A percentile compares a stretch with the other conserved stretches of the same genome.
Conservation (phyloP, 208 protist genomes). For the Leishmania martiniquensis region DNA sequence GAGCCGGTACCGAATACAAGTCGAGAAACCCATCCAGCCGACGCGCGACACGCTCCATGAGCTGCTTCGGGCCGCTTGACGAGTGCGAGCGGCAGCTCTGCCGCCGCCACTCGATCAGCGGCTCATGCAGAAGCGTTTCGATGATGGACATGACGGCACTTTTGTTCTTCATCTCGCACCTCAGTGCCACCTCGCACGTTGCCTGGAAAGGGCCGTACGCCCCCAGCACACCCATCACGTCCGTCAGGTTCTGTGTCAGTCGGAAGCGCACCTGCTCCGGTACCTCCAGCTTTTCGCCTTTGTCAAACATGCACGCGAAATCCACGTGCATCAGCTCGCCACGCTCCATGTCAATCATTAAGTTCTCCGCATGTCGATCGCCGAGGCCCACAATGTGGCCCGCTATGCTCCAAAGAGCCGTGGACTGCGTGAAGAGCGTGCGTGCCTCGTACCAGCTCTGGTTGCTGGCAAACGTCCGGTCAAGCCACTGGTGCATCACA, state of each 20-base stretch:
- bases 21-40: slow-evolving; percentile 85
- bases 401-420: slow-evolving; percentile 96
- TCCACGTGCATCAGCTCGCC: slow-evolving; percentile 95
- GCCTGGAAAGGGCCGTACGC: slow-evolving; percentile 92
- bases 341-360: slow-evolving; percentile 89
- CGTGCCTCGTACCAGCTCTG: slow-evolving; percentile 92
- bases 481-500: slow-evolving; percentile 95
- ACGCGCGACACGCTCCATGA: slow-evolving; percentile 76
- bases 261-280: slow-evolving; percentile 97
- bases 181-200: slow-evolving; percentile 87
- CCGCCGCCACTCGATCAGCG: slow-evolving; percentile 94
- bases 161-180: slow-evolving; percentile 90
- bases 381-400: slow-evolving; percentile 96
- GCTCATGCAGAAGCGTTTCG: slow-evolving; percentile 96
- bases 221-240: slow-evolving; percentile 95
- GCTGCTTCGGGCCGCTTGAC: slow-evolving; percentile 44
- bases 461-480: slow-evolving; percentile 83
- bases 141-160: slow-evolving; percentile 95
- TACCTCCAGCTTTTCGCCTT: slow-evolving; percentile 92
- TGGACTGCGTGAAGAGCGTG: slow-evolving; percentile 85
- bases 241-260: slow-evolving; percentile 96
- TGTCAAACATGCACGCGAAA: slow-evolving; percentile 98
- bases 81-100: slow-evolving; percentile 13
- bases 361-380: slow-evolving; percentile 96
- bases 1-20: slow-evolving; percentile 56